Conservation (phyloP, 2,329 filamentous ascomycete species). For the Apiospora saccharicola region DNA sequence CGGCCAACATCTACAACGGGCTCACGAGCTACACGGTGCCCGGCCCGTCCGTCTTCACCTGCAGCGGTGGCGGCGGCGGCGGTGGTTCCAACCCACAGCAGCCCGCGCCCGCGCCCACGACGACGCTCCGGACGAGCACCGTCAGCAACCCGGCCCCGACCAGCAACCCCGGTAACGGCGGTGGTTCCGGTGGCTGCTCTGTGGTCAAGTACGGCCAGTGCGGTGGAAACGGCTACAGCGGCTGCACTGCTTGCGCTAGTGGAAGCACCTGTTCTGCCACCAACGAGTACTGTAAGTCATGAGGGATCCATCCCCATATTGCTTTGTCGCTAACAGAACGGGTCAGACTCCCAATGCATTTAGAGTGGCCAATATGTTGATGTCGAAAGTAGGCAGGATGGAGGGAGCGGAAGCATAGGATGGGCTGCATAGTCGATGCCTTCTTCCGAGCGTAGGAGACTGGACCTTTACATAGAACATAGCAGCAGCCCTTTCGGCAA, state of each 20-base stretch:
- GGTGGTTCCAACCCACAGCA: not conserved
- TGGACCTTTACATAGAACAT: not conserved
- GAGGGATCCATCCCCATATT: not conserved
- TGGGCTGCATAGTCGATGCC: not conserved
- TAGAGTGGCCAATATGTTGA: not conserved
- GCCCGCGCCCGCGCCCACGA: not conserved
- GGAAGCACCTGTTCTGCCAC: constrained; percentile 21
- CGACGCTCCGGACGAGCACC: constrained; percentile 6
- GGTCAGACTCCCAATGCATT: constrained; percentile 14
- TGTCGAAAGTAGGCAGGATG: not conserved
- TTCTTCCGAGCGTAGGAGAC: not conserved
- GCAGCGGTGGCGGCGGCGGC: not conserved
- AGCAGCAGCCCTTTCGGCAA: not conserved
- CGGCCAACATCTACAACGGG: constrained; percentile 47
- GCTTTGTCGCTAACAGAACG: not conserved
- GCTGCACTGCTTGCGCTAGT: constrained; percentile 8
- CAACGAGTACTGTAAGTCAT: constrained; percentile 22
- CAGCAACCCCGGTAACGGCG: constrained; percentile 4
- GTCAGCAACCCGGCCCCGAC: not conserved
- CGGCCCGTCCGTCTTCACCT: constrained; percentile 33
- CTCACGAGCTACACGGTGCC: constrained; percentile 46
- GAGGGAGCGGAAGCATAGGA: not conserved
- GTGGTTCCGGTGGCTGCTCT: not conserved
- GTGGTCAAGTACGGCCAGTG: constrained; percentile 22
- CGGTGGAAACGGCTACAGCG: constrained; percentile 19